Evolutionary conservation across 2,329 filamentous ascomycete genomes (phyloP).

Genomic region (Dothideomycetidae sp.): DNA sequence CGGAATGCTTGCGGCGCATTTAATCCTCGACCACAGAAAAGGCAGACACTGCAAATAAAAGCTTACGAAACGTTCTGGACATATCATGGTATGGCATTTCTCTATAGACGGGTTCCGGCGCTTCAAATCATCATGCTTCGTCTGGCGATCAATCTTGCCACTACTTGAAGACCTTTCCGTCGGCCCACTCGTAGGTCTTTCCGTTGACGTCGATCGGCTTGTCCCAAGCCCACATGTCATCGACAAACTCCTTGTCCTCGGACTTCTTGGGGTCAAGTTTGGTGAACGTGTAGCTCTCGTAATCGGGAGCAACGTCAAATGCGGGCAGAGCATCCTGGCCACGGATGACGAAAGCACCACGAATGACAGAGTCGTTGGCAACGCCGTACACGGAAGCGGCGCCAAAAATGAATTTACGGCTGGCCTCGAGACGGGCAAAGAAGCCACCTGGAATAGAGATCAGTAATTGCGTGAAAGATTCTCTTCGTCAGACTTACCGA

Average conservation of each 20-base stretch:
- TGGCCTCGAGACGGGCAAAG: slow-evolving; percentile 91
- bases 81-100: slow-evolving; percentile 1
- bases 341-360: slow-evolving; percentile 88
- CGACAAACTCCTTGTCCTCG: slow-evolving; percentile 74
- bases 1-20: no score
- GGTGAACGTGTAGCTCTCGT: slow-evolving; percentile 88
- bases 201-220: slow-evolving; percentile 63
- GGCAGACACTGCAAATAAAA: no score
- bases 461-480: slow-evolving; percentile 11
- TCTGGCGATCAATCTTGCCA: slow-evolving; percentile 16
- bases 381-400: slow-evolving; percentile 75
- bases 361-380: slow-evolving; percentile 78
- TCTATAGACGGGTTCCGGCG: slow-evolving; percentile 4
- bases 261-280: slow-evolving; percentile 85
- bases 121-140: slow-evolving; percentile 5
- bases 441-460: slow-evolving; percentile 51
- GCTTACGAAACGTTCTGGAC: background rate
- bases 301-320: slow-evolving; percentile 95
- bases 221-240: slow-evolving; percentile 86
- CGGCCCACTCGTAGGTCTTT: slow-evolving; percentile 79
- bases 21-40: no score
- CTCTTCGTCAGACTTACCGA: slow-evolving; percentile 39
- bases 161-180: slow-evolving; percentile 99
- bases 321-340: slow-evolving; percentile 74
- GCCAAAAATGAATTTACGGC: slow-evolving; percentile 97